Base-by-base conservation (phyloP, 2,329 filamentous ascomycete species). In the Diplodia intermedia region DNA sequence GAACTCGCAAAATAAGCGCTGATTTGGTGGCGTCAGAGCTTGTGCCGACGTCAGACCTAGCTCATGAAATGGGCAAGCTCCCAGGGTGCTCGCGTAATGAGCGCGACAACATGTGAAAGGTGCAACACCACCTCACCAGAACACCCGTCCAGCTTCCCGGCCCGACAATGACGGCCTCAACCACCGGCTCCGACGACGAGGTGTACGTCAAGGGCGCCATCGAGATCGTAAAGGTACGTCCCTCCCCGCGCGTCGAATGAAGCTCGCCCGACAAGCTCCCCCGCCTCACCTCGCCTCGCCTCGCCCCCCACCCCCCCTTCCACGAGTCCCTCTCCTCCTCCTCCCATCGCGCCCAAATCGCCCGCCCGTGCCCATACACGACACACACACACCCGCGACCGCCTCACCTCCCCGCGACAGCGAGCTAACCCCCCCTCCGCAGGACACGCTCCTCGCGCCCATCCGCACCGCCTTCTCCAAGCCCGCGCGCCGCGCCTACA, bases 401-500 rank as follows among this genome's bases (percentile, higher is more conserved):
- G 7, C 18, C 43, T 20, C 43, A n/a, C 6, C 43, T 4, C 43
- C 4, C 43, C 9, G 18, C 40, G 15, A 43, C 40, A 26, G 23
- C 23, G 23, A 26, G 23, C 23, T 26, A 26, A 26, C 23, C 23
- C 23, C 23, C 23, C 43, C 4, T 7, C 9, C 9, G 20, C 71
- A 90, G 88, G 82, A 84, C 72, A 78, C 82, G 69, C 74, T 87
- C 69, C 79, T 87, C 67, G 76, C 80, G 33, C 88, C 88, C 20
- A 72, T 89, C 70, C 84, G 82, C 70, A 76, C 85, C 71, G 81
- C 85, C 67, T 81, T 86, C 63, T 91, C 89, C 2, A 88, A 86
- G 66, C 80, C 85, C 38, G 88, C 89, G n/a, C 83, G 85, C 63
- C 85, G 86, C 72, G 86, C 88, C 36, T 92, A 91, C 75, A 77